Evolutionary conservation across 2,329 filamentous ascomycete genomes (phyloP), one percentile per base, ranked within the genome.

Genomic region (Capronia epimyces): DNA sequence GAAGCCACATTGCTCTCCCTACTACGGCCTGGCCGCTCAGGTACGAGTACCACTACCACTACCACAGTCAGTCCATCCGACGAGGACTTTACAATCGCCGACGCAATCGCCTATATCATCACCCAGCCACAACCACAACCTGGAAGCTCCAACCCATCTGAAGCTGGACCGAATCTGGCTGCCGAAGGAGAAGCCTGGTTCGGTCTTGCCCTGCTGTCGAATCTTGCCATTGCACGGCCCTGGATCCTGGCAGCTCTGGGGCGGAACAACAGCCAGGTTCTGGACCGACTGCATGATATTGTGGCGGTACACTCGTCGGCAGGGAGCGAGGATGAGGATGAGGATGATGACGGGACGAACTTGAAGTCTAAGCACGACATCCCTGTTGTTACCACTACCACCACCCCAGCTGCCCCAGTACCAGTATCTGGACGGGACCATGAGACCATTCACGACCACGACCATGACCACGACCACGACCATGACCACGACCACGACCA

Each of bases 171-270:
- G 16, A 43, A 49, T 29, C 42, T 21, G 22, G 22, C 15, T 49
- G 39, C 43, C 24, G 52, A 55, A 45, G 52, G 39, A 3, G 56
- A 58, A 48, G 52, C 43, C 15, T 58, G 56, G 56, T 58, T 58
- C 40, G 56, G 56, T 12, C 44, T 58, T 2, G 56, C 16, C 6
- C 47, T 53, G 15, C 46, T 58, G 6, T 49, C 53, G 5, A 44
- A 44, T 1, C 42, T 52, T 4, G 32, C 49, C 4, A n/a, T 20
- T n/a, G 21, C 49, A 12, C 45, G 44, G 21, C 9, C 41, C 5
- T 48, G 27, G 21, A 57, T 57, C 22, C 21, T 46, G 3, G 21
- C 25, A 5, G 31, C 49, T 6, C 42, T 57, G 4, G 29, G 39
- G 9, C 22, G 42, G 2, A 32, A 54, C 25, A 24, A 41, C 24